Percentiles rank a stretch among this genome's conserved stretches.
Conservation (phyloP, 345 rosid genomes). For the Cochlearia excelsa region DNA sequence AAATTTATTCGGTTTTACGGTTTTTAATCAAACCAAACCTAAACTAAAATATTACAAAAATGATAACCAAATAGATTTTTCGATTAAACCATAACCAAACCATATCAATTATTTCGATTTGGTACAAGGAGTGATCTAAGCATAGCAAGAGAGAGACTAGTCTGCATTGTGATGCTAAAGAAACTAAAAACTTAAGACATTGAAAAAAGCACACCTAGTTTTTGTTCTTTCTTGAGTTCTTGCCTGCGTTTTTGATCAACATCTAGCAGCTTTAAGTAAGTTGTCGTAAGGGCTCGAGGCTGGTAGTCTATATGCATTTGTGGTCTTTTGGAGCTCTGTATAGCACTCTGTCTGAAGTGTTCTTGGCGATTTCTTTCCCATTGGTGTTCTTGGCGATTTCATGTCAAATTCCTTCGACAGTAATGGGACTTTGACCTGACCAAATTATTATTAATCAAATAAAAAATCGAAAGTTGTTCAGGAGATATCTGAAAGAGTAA, state of each 20-base stretch:
- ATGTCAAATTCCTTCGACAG: conserved; percentile 36
- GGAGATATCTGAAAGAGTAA: neutral
- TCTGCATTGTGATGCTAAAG: conserved; percentile 22
- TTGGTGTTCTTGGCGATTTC: conserved; percentile 28
- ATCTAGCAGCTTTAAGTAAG: conserved; percentile 43
- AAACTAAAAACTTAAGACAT: conserved; percentile 24
- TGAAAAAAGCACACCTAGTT: conserved; percentile 18
- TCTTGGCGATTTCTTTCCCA: conserved; percentile 26
- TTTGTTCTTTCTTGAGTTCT: neutral
- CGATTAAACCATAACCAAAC: too few relatives aligned
- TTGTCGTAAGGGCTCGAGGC: conserved; percentile 39
- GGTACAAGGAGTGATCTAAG: conserved; percentile 21
- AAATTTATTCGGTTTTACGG: too few relatives aligned
- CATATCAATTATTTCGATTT: too few relatives aligned
- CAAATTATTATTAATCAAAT: neutral
- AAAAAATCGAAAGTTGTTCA: conserved; percentile 1
- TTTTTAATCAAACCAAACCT: too few relatives aligned
- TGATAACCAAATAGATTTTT: too few relatives aligned
- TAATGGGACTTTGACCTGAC: conserved; percentile 61
- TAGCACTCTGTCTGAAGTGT: conserved; percentile 35
- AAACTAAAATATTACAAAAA: too few relatives aligned
- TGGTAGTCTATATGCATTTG: conserved; percentile 32
- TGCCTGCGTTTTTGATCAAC: conserved; percentile 28
- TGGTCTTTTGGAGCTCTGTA: conserved; percentile 27
- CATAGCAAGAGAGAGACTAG: conserved; percentile 7